A percentile compares a stretch with the other conserved stretches of the same genome.
Conservation (phyloP, 2,329 filamentous ascomycete genomes). For the Sodiomyces alkalinus region DNA sequence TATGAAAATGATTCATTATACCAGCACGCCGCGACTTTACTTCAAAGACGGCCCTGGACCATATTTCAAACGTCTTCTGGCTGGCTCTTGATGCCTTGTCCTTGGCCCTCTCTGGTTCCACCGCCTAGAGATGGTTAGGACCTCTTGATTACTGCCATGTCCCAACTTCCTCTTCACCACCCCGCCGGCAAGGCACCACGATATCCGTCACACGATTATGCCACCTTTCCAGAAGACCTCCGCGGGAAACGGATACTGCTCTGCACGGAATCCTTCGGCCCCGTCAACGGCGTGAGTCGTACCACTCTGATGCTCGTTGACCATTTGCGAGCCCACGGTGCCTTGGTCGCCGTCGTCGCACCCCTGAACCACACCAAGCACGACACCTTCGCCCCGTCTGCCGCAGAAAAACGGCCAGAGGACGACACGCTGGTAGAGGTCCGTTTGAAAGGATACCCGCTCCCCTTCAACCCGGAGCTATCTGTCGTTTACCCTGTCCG, state of each 20-base stretch:
- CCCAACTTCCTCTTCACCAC: conserved; percentile 3
- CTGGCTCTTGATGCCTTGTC: too few relatives aligned
- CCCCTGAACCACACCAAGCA: conserved; percentile 40
- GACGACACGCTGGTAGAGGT: conserved; percentile 26
- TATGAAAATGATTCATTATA: too few relatives aligned
- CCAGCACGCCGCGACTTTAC: too few relatives aligned
- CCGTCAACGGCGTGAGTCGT: conserved; percentile 58
- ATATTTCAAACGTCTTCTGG: too few relatives aligned
- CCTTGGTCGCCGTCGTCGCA: conserved; percentile 50
- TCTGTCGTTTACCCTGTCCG: conserved; percentile 56
- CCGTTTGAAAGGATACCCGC: conserved; percentile 46
- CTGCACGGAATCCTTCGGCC: conserved; percentile 57
- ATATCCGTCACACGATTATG: conserved; percentile 19
- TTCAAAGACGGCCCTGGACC: too few relatives aligned
- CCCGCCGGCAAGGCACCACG: conserved; percentile 3
- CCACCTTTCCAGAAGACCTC: conserved; percentile 31
- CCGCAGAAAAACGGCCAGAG: conserved; percentile 15
- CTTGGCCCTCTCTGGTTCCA: too few relatives aligned
- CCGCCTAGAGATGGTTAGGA: too few relatives aligned
- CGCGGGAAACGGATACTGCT: conserved; percentile 47
- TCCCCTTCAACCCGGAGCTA: conserved; percentile 58
- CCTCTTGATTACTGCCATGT: too few relatives aligned
- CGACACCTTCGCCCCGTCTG: conserved; percentile 35
- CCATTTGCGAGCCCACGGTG: conserved; percentile 48
- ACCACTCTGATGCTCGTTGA: conserved; percentile 56